phyloP scores from a whole-genome alignment of 176 grass and related monocot species.

The Ampelocalamus luodianensis region DNA sequence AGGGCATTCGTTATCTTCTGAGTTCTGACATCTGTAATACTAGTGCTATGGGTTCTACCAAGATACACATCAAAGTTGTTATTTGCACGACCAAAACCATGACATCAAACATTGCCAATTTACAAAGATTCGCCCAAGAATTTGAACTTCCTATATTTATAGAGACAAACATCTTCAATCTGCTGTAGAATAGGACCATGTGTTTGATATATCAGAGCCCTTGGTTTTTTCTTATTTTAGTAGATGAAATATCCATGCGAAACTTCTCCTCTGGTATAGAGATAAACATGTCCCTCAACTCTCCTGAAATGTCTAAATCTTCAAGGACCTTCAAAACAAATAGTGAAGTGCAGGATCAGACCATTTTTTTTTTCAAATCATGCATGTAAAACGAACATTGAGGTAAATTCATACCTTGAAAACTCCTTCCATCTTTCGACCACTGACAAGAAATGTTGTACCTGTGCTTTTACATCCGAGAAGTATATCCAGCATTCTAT shows the following conservation, averaged over 20 bases:
- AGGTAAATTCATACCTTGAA: constrained; percentile 76
- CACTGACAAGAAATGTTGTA: constrained; percentile 86
- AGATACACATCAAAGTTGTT: constrained; percentile 4
- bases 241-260: constrained; percentile 83
- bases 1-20: background rate
- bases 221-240: constrained; percentile 67
- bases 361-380: constrained; percentile 15
- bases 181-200: background rate
- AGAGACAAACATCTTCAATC: constrained; percentile 20
- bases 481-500: constrained; percentile 84
- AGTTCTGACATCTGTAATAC: background rate
- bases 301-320: constrained; percentile 77
- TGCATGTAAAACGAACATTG: background rate
- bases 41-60: background rate
- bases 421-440: constrained; percentile 80
- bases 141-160: constrained; percentile 1
- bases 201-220: constrained; percentile 43
- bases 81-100: constrained; percentile 4
- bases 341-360: constrained; percentile 20
- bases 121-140: constrained; percentile 5
- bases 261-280: constrained; percentile 80
- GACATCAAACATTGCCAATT: constrained; percentile 13
- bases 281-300: constrained; percentile 82
- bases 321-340: constrained; percentile 65
- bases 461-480: constrained; percentile 87